Base-by-base conservation (phyloP, 2,329 filamentous ascomycete genomes). In the Cladosporium sp. region DNA sequence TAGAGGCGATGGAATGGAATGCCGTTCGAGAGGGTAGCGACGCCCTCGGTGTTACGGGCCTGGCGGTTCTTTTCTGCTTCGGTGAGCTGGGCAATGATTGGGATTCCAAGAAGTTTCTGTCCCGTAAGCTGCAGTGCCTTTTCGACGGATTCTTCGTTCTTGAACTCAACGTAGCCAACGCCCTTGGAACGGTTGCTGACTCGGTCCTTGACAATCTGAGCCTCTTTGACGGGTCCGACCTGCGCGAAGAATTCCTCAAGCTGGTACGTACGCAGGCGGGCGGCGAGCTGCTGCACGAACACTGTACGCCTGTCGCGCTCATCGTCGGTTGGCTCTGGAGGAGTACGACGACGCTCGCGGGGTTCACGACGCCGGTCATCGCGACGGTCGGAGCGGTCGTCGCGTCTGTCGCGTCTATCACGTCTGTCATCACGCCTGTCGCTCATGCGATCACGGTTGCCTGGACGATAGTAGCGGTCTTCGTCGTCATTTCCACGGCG, bases 1-100 rank as follows among this genome's bases (percentile, higher is more conserved):
- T 97, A 98, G 55, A 98, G 86, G 62, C 95, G 88, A 74, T 98
- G 93, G 77, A 97, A 97, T 19, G 93, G 93, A 55, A 95, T 86
- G 56, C 88, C 86, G 68, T 91, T 91, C 55, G 86, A 84, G 62
- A 89, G 82, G 60, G 79, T 83, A 60, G 80, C 79, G 46, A 78
- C 73, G 48, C 80, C 76, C 63, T 93, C 87, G 49, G 87, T 82
- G 59, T 82, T 92, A 61, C 92, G 89, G 59, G 90, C 89, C 77
- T 95, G 92, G 63, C 93, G 90, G 69, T 98, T 98, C 79, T 98
- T 98, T 73, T 98, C 95, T 69, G 93, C 95, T 79, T 98, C 93
- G 65, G 93, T 97, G 70, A 95, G 84, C 74, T 97, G 92, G 52
- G 92, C 95, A 66, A 98, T 98, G 70, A 98, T 95, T 55, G 93